Conservation (phyloP, 2,329 filamentous ascomycete species). For the Septoria petroselini region DNA sequence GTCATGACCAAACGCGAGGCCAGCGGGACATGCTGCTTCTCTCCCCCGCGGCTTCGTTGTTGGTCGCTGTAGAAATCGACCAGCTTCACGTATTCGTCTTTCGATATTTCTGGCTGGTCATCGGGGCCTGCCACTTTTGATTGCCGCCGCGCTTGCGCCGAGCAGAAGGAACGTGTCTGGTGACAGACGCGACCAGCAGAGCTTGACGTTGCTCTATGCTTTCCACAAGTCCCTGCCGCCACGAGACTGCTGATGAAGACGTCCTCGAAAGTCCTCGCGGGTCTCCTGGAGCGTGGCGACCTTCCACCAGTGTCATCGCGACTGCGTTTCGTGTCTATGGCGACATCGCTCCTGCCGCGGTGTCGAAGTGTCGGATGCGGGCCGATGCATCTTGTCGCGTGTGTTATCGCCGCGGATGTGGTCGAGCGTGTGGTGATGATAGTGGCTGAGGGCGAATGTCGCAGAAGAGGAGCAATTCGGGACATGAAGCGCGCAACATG, state of each 20-base stretch:
- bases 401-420: slow-evolving; percentile 14
- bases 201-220: slow-evolving; percentile 40
- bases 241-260: slow-evolving; percentile 55
- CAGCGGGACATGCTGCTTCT: slow-evolving; percentile 19
- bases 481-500: slow-evolving; percentile 64
- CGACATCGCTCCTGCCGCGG: neutral
- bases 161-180: neutral
- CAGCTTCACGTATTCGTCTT: slow-evolving; percentile 47
- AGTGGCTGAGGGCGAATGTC: slow-evolving; percentile 50
- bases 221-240: slow-evolving; percentile 51
- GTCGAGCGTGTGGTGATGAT: slow-evolving; percentile 20
- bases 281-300: slow-evolving; percentile 3
- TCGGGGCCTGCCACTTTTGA: neutral
- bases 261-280: slow-evolving; percentile 45
- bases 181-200: neutral
- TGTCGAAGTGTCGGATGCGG: neutral
- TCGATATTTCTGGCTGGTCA: slow-evolving; percentile 35
- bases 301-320: slow-evolving; percentile 19
- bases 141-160: neutral
- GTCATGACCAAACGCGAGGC: slow-evolving; percentile 35
- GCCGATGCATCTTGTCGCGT: neutral
- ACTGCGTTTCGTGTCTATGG: slow-evolving; percentile 15
- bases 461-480: slow-evolving; percentile 55
- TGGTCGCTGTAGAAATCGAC: slow-evolving; percentile 46
- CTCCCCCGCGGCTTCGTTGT: slow-evolving; percentile 1